Evolutionary conservation across 306 rosid genomes (phyloP).

Genomic region (Vigna radiata): DNA sequence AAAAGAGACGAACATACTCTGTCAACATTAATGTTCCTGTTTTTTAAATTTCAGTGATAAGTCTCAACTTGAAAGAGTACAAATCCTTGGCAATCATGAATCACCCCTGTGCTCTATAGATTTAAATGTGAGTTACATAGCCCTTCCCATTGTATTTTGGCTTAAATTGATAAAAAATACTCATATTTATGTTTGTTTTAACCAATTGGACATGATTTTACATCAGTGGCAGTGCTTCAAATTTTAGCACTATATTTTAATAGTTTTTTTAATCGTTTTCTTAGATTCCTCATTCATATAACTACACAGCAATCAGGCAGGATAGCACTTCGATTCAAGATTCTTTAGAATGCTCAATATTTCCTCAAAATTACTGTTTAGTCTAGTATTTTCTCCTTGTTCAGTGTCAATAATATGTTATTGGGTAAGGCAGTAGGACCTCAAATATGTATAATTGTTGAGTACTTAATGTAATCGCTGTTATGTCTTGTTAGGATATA

Average conservation of each 20-base stretch:
- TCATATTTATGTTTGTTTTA: conserved; percentile 8
- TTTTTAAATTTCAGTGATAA: conserved; percentile 70
- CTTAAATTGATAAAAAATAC: conserved; percentile 24
- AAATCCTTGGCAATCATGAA: conserved; percentile 74
- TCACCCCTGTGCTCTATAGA: conserved; percentile 74
- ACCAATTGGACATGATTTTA: conserved; percentile 20
- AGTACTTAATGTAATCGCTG: conserved; percentile 42
- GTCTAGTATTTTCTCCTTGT: conserved; percentile 11
- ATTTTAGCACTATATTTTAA: background rate
- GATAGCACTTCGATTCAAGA: conserved; percentile 22
- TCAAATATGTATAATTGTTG: conserved; percentile 26
- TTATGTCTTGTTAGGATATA: conserved; percentile 68
- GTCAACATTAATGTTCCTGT: conserved; percentile 39
- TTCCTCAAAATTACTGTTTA: conserved; percentile 10
- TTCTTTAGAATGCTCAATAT: background rate
- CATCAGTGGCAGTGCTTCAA: background rate
- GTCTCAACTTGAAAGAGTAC: conserved; percentile 73
- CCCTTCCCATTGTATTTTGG: conserved; percentile 19
- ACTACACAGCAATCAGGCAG: conserved; percentile 31
- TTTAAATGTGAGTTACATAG: conserved; percentile 71
- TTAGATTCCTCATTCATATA: conserved; percentile 21
- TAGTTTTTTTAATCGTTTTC: conserved; percentile 3
- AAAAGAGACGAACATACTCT: conserved; percentile 29
- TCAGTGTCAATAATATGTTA: conserved; percentile 20
- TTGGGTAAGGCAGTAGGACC: background rate